Evolutionary conservation across 2,329 filamentous ascomycete genomes (phyloP), one percentile per base, ranked within the genome.

Genomic region (Diaporthe humulicola): DNA sequence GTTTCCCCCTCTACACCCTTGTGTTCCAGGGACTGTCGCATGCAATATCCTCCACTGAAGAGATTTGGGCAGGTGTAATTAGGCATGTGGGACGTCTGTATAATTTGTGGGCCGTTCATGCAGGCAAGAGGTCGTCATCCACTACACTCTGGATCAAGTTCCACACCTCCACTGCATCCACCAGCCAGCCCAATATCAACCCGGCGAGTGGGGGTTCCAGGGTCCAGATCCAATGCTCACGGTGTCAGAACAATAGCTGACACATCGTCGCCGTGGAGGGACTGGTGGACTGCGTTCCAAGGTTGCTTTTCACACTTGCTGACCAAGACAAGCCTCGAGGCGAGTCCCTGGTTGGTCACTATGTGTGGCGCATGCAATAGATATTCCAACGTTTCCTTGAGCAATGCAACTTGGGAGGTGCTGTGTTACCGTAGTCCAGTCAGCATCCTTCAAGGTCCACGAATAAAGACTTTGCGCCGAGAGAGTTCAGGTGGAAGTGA

Each of bases 61-160:
- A 67, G 45, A 52, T 50, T 52, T 15, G 45, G 64, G 64, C 64
- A 67, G 64, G 45, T 67, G 45, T n/a, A 67, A 67, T 67, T 67
- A 52, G 45, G 64, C 45, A 67, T 67, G 64, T 67, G 64, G 64
- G 64, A 52, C 64, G 30, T 52, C 48, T 67, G 45, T 67, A 67
- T 52, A 28, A 52, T 67, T 28, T 67, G 64, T 67, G 64, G 64
- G 42, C 42, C 64, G 30, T 38, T 67, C 64, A 67, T 67, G 64
- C 64, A 67, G 45, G 48, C 28, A 25, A 50, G 33, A 36, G 64
- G 64, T 67, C 64, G 45, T 67, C 64, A 67, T 67, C 42, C 8
- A 45, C 64, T 38, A 28, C 42, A 52, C 30, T 25, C 48, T 67
- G 45, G 42, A 40, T 38, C 64, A 33, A 48, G 50, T 52, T 67